Conservation (phyloP, 108 stramenopile genomes). For the Nitzschia sp. region DNA sequence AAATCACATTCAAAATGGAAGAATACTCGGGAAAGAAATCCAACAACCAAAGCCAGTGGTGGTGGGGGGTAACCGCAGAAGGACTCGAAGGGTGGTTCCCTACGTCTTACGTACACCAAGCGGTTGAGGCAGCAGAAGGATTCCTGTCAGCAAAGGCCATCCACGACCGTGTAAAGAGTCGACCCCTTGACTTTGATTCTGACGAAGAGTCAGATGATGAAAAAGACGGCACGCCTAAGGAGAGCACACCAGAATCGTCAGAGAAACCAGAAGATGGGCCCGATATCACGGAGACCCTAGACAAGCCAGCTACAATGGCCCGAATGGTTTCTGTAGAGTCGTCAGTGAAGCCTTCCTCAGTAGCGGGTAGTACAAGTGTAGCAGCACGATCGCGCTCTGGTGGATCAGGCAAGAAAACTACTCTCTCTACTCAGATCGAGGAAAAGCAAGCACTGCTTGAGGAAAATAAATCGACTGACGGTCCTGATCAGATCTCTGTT, state of each 20-base stretch:
- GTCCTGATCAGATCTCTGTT: conserved; percentile 11
- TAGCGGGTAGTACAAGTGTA: not conserved
- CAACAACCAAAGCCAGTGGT: conserved; percentile 38
- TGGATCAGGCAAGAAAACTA: not conserved
- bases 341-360: not conserved
- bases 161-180: conserved; percentile 35
- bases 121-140: conserved; percentile 52
- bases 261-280: not conserved
- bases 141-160: conserved; percentile 50
- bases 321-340: not conserved
- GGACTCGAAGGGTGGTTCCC: conserved; percentile 54
- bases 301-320: not conserved
- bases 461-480: conserved; percentile 6
- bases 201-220: conserved; percentile 31
- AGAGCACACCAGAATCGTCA: not conserved
- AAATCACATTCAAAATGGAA: conserved; percentile 44
- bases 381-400: conserved; percentile 3
- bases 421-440: conserved; percentile 21
- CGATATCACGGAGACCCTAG: not conserved
- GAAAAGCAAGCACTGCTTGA: conserved; percentile 19
- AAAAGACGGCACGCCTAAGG: not conserved
- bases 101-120: conserved; percentile 37
- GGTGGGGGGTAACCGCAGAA: conserved; percentile 52
- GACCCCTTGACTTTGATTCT: conserved; percentile 44
- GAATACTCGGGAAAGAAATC: conserved; percentile 21